Evolutionary conservation across 2,329 filamentous ascomycete genomes (phyloP).

Genomic region (Colletotrichum chlorophyti): DNA sequence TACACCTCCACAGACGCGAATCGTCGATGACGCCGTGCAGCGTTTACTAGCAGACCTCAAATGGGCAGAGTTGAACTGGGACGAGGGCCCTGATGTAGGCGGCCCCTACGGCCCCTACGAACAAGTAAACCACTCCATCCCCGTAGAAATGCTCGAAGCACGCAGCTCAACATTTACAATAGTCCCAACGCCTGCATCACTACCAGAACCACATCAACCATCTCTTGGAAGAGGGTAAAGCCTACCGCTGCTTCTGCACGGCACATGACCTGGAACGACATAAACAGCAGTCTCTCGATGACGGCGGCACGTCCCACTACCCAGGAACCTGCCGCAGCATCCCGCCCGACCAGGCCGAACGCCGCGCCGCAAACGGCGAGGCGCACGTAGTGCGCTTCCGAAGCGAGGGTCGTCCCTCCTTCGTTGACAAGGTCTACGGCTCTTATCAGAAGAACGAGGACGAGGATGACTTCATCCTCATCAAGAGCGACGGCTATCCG

Average conservation of each 20-base stretch:
- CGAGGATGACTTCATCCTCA: constrained; percentile 83
- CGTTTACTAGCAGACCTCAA: constrained; percentile 79
- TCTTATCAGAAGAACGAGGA: constrained; percentile 60
- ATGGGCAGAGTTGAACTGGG: constrained; percentile 93
- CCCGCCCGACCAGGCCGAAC: constrained; percentile 69
- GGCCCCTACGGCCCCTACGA: constrained; percentile 86
- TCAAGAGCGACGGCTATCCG: constrained; percentile 91
- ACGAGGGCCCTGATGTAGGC: constrained; percentile 88
- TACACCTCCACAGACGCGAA: constrained; percentile 69
- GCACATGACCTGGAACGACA: constrained; percentile 72
- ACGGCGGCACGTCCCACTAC: constrained; percentile 52
- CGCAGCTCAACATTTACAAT: neutral
- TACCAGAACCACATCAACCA: constrained; percentile 76
- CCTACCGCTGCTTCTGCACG: constrained; percentile 94
- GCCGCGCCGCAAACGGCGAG: constrained; percentile 73
- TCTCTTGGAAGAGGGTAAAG: constrained; percentile 74
- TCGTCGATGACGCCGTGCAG: constrained; percentile 80
- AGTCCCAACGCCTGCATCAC: constrained; percentile 80
- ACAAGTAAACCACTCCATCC: constrained; percentile 62
- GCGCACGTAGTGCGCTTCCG: constrained; percentile 80
- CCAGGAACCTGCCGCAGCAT: constrained; percentile 75
- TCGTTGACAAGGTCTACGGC: constrained; percentile 83
- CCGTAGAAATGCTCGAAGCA: neutral
- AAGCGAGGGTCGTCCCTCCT: constrained; percentile 66
- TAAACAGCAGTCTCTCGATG: constrained; percentile 66